Base-by-base conservation (phyloP, 1,284 basidiomycete genomes). In the Puccinia hordei region DNA sequence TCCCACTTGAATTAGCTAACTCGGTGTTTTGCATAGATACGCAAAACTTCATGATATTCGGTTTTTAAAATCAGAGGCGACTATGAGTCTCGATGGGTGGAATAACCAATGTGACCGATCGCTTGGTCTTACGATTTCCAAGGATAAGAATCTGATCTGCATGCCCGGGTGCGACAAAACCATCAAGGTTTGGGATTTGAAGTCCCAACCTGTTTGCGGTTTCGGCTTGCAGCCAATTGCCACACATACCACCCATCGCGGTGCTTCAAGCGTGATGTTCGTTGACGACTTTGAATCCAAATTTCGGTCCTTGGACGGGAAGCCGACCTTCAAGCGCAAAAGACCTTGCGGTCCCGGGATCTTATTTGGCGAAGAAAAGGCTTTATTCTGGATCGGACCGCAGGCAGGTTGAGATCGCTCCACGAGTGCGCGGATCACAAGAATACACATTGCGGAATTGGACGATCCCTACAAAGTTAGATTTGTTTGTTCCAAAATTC, bases 11-110 rank as follows among this genome's bases (percentile, higher is more conserved):
- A 63, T 30, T 35, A 4, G 33, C 35, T 49, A 6, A 49, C 8
- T 51, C 2, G n/a, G 10, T 49, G 10, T 46, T 69, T 69, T 33
- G 3, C n/a, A 15, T 4, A 69, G 66, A 12, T 69, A 69, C 41
- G 66, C 66, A 22, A 69, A 69, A 69, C n/a, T 69, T 22, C 66
- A 69, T 49, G 66, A 69, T 49, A 27, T 69, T 27, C 41, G 66
- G 44, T 69, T 49, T 49, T 15, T 69, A 22, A 49, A n/a, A 69
- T 69, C 66, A 49, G 12, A 46, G 12, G 44, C 66, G 41, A 69
- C 44, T 15, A 69, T 69, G 41, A 69, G 66, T 51, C 66, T 69
- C 5, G 66, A 69, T 49, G 41, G 46, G 17, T 69, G 35, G 44
- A 17, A 69, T 6, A 69, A 69, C 44, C 15, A 0, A 46, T 69